Evolutionary conservation across 345 rosid genomes (phyloP), one percentile per base, ranked within the genome.

Genomic region (Nephelium lappaceum): DNA sequence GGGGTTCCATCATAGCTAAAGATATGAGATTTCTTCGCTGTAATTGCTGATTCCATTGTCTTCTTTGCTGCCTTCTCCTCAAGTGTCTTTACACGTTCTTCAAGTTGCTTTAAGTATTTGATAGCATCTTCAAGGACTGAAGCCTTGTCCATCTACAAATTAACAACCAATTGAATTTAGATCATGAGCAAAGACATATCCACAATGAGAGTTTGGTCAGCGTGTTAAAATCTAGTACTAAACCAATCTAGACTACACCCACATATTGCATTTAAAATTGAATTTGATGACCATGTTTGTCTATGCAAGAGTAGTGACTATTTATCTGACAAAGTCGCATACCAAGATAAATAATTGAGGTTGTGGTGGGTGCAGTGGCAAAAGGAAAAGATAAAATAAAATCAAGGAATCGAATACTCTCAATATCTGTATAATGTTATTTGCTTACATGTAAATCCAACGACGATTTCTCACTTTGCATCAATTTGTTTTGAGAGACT

Each of bases 121-220:
- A 84, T 84, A 4, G 97, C 90, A 3, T 92, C 90, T 39, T 85
- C 93, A 23, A 93, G 91, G 31, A 93, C 81, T 0, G 98, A 89
- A 23, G 91, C 79, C 81, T 89, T 93, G 76, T 91, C 97, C 65
- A 80, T 83, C 95, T 94, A 83, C 3, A 47, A 55, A 23, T 21
- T 19, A 21, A 77, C 8, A 74, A 53, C 5, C 58, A 53, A 53
- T 14, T 16, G 58, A 53, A 53, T 16, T 5, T 49, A 71, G 42
- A 77, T 15, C 57, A 5, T n/a, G 11, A 8, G 15, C 42, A 9
- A 41, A 1, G 42, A 11, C 7, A 18, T 0, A 23, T 65, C 11
- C 1, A 65, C 39, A 15, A 53, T 16, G 1, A 53, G 58, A 53
- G 58, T 53, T 53, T 53, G 58, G 58, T 53, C 58, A 53, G 8